Conservation (phyloP, 495 filamentous ascomycete species). For the Hypoxylon perforatum region DNA sequence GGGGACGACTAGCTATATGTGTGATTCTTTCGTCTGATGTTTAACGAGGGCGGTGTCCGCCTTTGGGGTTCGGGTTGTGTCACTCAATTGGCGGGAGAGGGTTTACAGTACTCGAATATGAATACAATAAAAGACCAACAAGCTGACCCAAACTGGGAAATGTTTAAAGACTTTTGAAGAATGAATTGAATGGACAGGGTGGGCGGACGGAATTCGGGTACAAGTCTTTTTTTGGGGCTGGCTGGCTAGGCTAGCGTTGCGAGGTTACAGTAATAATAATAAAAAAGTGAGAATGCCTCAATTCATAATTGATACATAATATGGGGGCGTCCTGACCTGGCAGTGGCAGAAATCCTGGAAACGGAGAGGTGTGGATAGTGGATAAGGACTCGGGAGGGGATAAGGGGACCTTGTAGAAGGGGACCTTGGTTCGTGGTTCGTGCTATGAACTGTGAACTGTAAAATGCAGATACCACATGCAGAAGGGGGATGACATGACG, state of each 20-base stretch:
- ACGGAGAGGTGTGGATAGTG: constrained; percentile 31
- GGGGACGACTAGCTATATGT: constrained; percentile 9
- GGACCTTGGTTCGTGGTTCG: constrained; percentile 9
- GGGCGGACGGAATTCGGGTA: constrained; percentile 38
- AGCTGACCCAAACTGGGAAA: constrained; percentile 44
- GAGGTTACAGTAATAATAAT: constrained; percentile 42
- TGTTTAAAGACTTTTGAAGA: constrained; percentile 40
- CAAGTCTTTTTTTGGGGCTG: constrained; percentile 42
- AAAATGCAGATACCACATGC: background rate
- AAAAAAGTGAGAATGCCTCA: constrained; percentile 37
- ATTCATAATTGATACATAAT: constrained; percentile 29
- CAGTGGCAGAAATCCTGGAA: constrained; percentile 34
- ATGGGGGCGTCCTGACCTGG: constrained; percentile 31
- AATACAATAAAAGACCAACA: constrained; percentile 42
- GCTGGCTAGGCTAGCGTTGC: constrained; percentile 41
- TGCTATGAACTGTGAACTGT: background rate
- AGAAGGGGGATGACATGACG: constrained; percentile 18
- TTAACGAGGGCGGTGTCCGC: constrained; percentile 34
- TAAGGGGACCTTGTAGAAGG: background rate
- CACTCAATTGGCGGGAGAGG: constrained; percentile 42
- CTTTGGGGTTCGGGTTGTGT: constrained; percentile 36
- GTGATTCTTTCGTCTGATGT: constrained; percentile 11
- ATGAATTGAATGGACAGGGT: constrained; percentile 42
- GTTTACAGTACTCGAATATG: constrained; percentile 36
- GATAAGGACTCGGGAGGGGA: too few relatives aligned